phyloP scores from a whole-genome alignment of 2,329 filamentous ascomycete genomes.

The Colletotrichum chrysophilum region DNA sequence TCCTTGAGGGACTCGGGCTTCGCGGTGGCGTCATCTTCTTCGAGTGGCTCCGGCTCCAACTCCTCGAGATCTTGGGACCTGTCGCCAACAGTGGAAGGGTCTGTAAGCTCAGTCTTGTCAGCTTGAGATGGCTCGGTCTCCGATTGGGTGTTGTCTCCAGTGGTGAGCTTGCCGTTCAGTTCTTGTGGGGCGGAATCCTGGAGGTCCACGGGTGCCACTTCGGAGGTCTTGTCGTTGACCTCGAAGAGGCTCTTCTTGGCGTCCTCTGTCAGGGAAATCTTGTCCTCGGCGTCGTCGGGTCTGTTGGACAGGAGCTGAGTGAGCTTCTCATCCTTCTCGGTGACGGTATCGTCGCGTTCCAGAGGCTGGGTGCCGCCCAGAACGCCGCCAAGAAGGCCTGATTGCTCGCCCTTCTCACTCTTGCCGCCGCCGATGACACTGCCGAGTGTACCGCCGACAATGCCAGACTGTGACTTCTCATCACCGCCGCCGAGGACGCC shows the following conservation, averaged over 20 bases:
- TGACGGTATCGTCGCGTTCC: conserved; percentile 10
- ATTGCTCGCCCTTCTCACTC: background rate
- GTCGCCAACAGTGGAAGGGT: conserved; percentile 7
- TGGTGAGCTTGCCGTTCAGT: conserved; percentile 12
- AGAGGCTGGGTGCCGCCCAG: conserved; percentile 9
- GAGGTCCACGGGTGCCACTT: conserved; percentile 21
- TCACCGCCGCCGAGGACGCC: background rate
- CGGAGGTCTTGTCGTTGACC: conserved; percentile 18
- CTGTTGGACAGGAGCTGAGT: conserved; percentile 14
- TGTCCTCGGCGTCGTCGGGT: conserved; percentile 11
- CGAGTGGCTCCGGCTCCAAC: conserved; percentile 13
- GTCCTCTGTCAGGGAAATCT: conserved; percentile 10
- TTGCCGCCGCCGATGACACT: conserved; percentile 7
- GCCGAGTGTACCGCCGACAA: conserved; percentile 5
- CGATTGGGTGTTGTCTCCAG: conserved; percentile 19
- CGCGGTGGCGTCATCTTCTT: conserved; percentile 2
- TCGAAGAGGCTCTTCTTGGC: conserved; percentile 23
- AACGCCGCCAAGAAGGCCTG: conserved; percentile 1
- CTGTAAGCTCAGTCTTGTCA: conserved; percentile 20
- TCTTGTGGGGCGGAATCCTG: conserved; percentile 10
- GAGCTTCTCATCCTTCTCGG: conserved; percentile 19
- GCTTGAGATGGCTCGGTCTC: conserved; percentile 20
- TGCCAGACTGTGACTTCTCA: background rate
- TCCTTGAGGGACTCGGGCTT: conserved; percentile 1
- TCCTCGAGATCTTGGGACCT: conserved; percentile 13